These are phyloP conservation scores for Cylindrodendrum hubeiense DNA, from an alignment of 2,329 filamentous ascomycete genomes.

Conservation along the genomic window DNA sequence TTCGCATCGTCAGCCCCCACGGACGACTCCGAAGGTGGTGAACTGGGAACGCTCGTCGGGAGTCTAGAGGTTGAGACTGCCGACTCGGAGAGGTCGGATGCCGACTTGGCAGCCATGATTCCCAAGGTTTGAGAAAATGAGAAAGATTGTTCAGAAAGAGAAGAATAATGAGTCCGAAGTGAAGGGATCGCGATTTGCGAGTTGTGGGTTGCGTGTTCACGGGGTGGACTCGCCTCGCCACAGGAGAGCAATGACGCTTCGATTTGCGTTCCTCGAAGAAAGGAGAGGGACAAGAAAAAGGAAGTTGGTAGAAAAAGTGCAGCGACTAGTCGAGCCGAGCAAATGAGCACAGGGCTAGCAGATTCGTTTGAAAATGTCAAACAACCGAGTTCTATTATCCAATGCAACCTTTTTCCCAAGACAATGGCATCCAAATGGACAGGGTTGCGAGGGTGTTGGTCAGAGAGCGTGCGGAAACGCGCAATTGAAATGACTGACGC, in stretches of 20 bases:
- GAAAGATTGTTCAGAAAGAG: background rate
- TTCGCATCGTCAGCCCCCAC: slow-evolving; percentile 35
- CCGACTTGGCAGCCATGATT: slow-evolving; percentile 47
- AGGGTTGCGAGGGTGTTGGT: background rate
- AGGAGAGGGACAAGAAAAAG: slow-evolving; percentile 22
- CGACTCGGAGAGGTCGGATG: slow-evolving; percentile 48
- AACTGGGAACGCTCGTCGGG: slow-evolving; percentile 53
- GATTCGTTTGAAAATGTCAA: background rate
- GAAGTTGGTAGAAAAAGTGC: background rate
- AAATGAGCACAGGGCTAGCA: background rate
- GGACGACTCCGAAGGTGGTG: slow-evolving; percentile 47
- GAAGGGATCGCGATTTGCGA: background rate
- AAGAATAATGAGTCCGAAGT: background rate
- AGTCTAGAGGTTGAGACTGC: slow-evolving; percentile 44
- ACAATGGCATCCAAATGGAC: slow-evolving; percentile 23
- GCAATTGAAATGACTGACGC: slow-evolving; percentile 43
- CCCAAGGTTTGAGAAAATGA: background rate
- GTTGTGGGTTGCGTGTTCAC: slow-evolving; percentile 19
- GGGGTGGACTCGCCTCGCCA: slow-evolving; percentile 7
- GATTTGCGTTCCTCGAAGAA: slow-evolving; percentile 27
- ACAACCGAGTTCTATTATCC: background rate
- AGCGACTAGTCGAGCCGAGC: background rate
- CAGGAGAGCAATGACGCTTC: slow-evolving; percentile 39
- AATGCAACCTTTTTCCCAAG: slow-evolving; percentile 18
- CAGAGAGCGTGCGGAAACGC: slow-evolving; percentile 10